Percentiles rank a stretch among this genome's conserved stretches.
These are phyloP conservation scores for Arabidopsis arenosa DNA, from an alignment of 345 rosid genomes.

Conservation along the genomic window DNA sequence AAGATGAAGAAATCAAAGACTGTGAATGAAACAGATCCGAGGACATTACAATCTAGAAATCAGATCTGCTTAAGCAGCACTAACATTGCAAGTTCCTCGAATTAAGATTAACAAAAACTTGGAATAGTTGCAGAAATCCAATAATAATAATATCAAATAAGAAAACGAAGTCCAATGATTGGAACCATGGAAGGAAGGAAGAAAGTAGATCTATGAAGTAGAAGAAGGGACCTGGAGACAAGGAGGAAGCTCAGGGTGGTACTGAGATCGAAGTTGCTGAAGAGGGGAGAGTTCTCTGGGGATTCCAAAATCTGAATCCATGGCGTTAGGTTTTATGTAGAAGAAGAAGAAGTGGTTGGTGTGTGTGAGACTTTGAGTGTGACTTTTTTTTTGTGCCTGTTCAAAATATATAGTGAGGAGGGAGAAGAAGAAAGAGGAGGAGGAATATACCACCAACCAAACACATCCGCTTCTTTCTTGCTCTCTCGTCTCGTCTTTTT, in stretches of 20 bases:
- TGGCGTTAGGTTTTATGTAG: conserved; percentile 38
- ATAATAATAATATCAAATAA: not conserved
- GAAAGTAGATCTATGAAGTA: conserved; percentile 4
- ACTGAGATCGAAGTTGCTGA: conserved; percentile 79
- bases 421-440: not conserved
- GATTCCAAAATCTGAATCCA: conserved; percentile 97
- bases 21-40: conserved; percentile 18
- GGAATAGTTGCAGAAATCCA: not conserved
- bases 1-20: not conserved
- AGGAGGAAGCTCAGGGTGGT: conserved; percentile 89
- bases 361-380: conserved; percentile 18
- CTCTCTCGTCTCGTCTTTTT: no score
- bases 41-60: not conserved
- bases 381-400: not conserved
- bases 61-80: conserved; percentile 41
- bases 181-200: not conserved
- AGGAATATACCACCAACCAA: conserved; percentile 42
- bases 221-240: conserved; percentile 74
- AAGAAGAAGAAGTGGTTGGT: conserved; percentile 1
- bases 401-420: conserved; percentile 30
- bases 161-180: conserved; percentile 5
- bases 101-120: not conserved
- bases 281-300: conserved; percentile 92
- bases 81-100: conserved; percentile 14
- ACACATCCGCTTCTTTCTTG: not conserved